phyloP scores from a whole-genome alignment of 306 rosid species.

The Cicer judaicum region DNA sequence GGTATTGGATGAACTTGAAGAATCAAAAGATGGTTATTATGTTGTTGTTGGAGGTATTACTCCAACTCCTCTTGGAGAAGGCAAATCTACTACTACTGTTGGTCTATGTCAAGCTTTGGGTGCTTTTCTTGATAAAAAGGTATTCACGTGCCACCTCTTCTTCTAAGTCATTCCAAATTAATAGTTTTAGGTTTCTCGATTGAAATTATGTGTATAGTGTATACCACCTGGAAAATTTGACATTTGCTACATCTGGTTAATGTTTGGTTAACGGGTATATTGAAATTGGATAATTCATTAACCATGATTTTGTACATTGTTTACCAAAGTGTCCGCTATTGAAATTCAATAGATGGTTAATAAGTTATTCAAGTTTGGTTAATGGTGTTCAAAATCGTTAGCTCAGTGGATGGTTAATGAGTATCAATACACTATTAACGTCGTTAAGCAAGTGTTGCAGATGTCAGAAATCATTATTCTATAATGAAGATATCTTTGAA shows the following conservation, averaged over 20 bases:
- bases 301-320: not conserved
- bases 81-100: constrained; percentile 96
- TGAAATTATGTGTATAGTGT: no score
- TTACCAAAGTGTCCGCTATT: no score
- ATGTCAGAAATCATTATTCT: not conserved
- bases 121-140: constrained; percentile 95
- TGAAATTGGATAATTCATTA: not conserved
- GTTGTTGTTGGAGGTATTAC: constrained; percentile 99
- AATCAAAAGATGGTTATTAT: constrained; percentile 77
- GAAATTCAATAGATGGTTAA: not conserved
- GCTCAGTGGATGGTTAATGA: not conserved
- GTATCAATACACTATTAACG: not conserved
- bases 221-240: no score
- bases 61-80: constrained; percentile 99
- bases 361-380: not conserved
- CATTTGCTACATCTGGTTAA: not conserved
- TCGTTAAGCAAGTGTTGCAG: not conserved
- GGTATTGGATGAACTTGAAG: constrained; percentile 72
- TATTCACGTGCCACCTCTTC: constrained; percentile 26
- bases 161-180: not conserved
- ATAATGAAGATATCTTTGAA: not conserved
- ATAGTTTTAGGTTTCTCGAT: no score
- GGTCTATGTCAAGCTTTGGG: constrained; percentile 99
- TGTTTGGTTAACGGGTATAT: not conserved
- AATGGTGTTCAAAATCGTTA: not conserved